A percentile compares a stretch with the other conserved stretches of the same genome.
Evolutionary conservation across 148 eudicot genomes (phyloP).

Genomic region (Vaccinium corymbosum): DNA sequence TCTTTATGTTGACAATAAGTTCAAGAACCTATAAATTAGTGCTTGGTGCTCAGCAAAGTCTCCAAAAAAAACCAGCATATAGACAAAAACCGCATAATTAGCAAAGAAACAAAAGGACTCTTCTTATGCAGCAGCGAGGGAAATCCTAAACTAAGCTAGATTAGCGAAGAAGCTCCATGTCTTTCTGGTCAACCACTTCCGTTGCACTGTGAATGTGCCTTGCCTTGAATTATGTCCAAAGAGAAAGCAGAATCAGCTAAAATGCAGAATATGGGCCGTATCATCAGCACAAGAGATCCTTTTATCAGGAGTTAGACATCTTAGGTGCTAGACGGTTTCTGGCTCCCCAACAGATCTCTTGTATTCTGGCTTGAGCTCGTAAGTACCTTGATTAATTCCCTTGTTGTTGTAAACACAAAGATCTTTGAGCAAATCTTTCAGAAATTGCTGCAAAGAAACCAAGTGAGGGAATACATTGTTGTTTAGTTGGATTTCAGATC

Average conservation of each 20-base stretch:
- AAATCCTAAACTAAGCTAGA: not conserved
- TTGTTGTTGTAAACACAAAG: constrained; percentile 66
- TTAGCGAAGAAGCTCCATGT: not conserved
- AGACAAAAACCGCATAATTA: not conserved
- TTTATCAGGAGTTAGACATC: not conserved
- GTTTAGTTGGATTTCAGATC: not conserved
- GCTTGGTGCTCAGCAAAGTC: not conserved
- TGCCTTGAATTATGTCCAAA: not conserved
- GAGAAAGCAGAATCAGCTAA: not conserved
- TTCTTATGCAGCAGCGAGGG: not conserved
- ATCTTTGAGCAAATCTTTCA: constrained; percentile 64
- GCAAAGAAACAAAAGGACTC: not conserved
- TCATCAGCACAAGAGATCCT: not conserved
- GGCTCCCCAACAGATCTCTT: constrained; percentile 32
- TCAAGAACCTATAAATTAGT: not conserved
- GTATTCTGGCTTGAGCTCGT: constrained; percentile 74
- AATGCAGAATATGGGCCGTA: not conserved
- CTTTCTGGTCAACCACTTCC: not conserved
- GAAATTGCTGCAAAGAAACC: constrained; percentile 52
- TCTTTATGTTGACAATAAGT: not conserved
- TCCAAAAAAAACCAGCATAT: not conserved
- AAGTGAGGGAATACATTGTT: not conserved
- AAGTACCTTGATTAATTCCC: constrained; percentile 61
- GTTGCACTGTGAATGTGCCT: not conserved
- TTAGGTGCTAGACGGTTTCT: constrained; percentile 20